Evolutionary conservation across 805 yeast genomes (phyloP), one percentile per base, ranked within the genome.

Genomic region (Kodamaea neixiangensis): DNA sequence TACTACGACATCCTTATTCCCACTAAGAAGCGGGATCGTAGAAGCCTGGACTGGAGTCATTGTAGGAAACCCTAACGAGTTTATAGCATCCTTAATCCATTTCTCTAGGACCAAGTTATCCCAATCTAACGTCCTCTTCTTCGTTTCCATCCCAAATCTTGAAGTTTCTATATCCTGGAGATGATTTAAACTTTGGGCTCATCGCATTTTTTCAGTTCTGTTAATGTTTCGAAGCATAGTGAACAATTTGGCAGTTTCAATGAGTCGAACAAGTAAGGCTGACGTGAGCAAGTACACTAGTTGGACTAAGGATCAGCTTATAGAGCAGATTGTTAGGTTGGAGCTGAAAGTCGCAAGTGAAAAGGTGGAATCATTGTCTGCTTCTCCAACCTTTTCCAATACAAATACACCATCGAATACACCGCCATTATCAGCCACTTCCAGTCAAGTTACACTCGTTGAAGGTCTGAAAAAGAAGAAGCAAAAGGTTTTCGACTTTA

Each of bases 21-120:
- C 83, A 18, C 86, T 69, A 56, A 94, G 80, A 53, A 92, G 71
- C 0, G 99, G 99, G 46, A 94, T 87, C 0, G 96, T 85, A 0
- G 97, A 82, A 0, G 99, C 98, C 65, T 94, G 99, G 0, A 94
- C 99, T 0, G 99, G 97, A 0, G 99, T 94, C 97, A 93, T 90
- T 10, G 80, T 65, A 2, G 81, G 79, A 64, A 80, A 92, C 1
- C 96, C 97, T 54, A 86, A 64, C 1, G 92, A 80, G n/a, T 72
- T 68, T 10, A 92, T 76, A 2, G 96, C 94, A 1, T 83, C 86
- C 22, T 56, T 54, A 29, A 89, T 65, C 96, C 96, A 89, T 7
- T 89, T 64, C 5, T 75, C 66, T 46, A 73, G 77, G 14, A 77
- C 62, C 33, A 86, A 62, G 6, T 78, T 73, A 7, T 76, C 78